Evolutionary conservation across 176 grass and related monocot species (phyloP).

Genomic region (Phragmites australis): DNA sequence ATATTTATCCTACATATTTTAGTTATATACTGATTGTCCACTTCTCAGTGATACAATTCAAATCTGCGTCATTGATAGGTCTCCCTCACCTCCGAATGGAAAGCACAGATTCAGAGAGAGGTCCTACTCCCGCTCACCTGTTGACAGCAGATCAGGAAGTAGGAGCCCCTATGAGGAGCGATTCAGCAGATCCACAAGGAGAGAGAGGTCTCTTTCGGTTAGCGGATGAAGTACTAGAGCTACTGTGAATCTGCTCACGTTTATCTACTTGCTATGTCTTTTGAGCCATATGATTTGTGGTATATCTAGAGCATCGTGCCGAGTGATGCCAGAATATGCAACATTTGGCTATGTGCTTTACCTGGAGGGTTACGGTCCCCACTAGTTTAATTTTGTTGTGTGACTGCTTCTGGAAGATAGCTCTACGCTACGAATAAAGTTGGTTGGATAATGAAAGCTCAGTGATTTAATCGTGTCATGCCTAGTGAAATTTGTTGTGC

Average conservation of each 20-base stretch:
- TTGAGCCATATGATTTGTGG: neutral
- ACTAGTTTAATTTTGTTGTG: too few species aligned
- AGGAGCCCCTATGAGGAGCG: slow-evolving; percentile 31
- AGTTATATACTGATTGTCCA: neutral
- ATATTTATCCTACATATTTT: neutral
- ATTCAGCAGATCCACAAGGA: neutral
- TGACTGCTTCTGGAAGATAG: too few species aligned
- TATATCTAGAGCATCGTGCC: neutral
- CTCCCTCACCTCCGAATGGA: slow-evolving; percentile 44
- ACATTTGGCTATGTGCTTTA: neutral
- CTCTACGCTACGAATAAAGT: neutral
- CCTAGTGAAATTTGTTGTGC: neutral
- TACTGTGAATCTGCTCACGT: neutral
- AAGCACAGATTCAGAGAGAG: slow-evolving; percentile 32
- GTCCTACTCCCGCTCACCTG: slow-evolving; percentile 53
- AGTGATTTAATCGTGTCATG: neutral
- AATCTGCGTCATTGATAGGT: slow-evolving; percentile 31
- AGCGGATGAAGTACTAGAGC: slow-evolving; percentile 32
- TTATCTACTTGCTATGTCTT: neutral
- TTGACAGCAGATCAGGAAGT: slow-evolving; percentile 54
- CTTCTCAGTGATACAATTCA: neutral
- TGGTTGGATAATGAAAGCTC: neutral
- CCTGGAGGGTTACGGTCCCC: too few species aligned
- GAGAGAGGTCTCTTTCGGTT: slow-evolving; percentile 49
- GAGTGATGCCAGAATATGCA: neutral